Base-by-base conservation (phyloP, 2,329 filamentous ascomycete species). In the Alternaria postmessia region DNA sequence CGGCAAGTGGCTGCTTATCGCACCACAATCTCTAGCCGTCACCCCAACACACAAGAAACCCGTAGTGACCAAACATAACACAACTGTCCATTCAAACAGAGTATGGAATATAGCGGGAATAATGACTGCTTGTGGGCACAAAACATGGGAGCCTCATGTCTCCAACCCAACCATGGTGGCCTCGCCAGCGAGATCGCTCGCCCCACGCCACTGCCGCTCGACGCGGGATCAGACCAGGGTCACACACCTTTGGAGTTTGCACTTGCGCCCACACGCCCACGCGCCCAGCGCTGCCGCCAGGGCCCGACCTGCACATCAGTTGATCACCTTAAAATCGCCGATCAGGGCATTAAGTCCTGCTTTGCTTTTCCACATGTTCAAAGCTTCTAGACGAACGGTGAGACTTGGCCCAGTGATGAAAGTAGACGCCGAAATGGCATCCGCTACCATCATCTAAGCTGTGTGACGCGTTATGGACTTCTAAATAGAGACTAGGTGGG, bases 121-220 rank as follows among this genome's bases (percentile, higher is more conserved):
- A 49, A n/a, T 14, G 16, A 26, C 46, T 38, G 32, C 32, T 49
- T 18, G 30, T 16, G 18, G 34, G 30, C 4, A 30, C 46, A 48
- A n/a, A 34, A 36, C 18, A 36, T 48, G 30, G 18, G 30, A 22
- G 18, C 16, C n/a, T 48, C 46, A 20, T 11, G 38, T 20, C 38
- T 22, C 18, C 38, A 41, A 11, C 30, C 18, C 46, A 24, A 48
- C 46, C 5, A 16, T 11, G 14, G 32, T n/a, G 46, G 32, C 32
- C 30, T 49, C 22, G 34, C 30, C 46, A 49, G 30, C 30, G 46
- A 32, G 46, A 49, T 49, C 30, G 46, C 30, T 34, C 39, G 52
- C 39, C 38, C 32, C 38, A 54, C 57, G 57, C 57, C 57, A 60
- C 52, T 60, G 43, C 57, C 52, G 57, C 52, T 43, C 42, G 14